These are phyloP conservation scores for Papiliotrema fonsecae DNA, from an alignment of 1,284 basidiomycete species.

Conservation along the genomic window DNA sequence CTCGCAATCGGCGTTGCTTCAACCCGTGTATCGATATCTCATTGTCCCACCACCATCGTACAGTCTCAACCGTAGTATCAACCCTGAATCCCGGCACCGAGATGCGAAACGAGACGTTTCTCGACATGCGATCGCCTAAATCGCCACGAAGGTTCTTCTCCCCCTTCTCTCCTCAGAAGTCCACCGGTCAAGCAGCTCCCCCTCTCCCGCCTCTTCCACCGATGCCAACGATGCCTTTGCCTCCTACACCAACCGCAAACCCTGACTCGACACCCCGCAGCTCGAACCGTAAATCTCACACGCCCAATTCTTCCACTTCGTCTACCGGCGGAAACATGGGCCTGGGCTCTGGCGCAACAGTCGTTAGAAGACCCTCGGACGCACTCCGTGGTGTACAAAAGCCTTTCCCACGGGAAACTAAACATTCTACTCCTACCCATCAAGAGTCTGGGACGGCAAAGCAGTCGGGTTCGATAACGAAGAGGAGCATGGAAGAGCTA, in stretches of 20 bases:
- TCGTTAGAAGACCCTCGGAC: conserved; percentile 30
- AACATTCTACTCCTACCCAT: no score
- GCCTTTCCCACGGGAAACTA: no score
- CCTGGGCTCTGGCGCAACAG: conserved; percentile 15
- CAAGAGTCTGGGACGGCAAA: no score
- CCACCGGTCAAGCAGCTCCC: no score
- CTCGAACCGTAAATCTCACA: background rate
- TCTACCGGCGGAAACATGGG: background rate
- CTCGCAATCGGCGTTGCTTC: no score
- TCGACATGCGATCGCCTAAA: conserved; percentile 5
- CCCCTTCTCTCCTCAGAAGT: background rate
- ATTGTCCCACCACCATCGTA: no score
- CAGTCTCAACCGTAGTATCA: no score
- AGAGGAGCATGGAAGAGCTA: no score
- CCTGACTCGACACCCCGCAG: background rate
- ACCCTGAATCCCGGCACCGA: no score
- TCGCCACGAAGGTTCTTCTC: conserved; percentile 13
- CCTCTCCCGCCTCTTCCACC: background rate
- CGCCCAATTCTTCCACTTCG: conserved; percentile 5
- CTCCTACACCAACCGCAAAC: background rate
- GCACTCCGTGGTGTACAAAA: conserved; percentile 17
- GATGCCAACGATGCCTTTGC: background rate
- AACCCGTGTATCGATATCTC: no score
- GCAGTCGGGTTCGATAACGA: no score
- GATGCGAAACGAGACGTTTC: background rate